Base-by-base conservation (phyloP, 2,329 filamentous ascomycete species). In the Scedosporium boydii region DNA sequence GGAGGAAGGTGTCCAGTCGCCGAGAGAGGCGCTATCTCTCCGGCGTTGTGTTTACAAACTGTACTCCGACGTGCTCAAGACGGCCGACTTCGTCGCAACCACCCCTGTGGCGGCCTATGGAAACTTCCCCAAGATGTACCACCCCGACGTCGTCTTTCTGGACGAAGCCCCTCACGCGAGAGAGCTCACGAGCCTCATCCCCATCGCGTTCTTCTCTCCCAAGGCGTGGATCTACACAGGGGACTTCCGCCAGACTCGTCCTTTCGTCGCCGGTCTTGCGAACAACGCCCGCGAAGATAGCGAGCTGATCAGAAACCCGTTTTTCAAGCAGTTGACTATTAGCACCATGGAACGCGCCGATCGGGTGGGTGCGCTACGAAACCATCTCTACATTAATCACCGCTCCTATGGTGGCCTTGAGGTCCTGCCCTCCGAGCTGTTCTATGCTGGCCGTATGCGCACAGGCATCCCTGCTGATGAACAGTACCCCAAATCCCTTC, bases 61-160 rank as follows among this genome's bases (percentile, higher is more conserved):
- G 0, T 81, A 81, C 62, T 67, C 69, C 1, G 70, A 72, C 1
- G 75, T 78, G 0, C 67, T 80, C 0, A 64, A 64, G 1, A 66
- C 72, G 2, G 72, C 76, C 0, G 78, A 80, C 57, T 80, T 80
- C 60, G 70, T 81, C 1, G 77, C 77, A 0, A 78, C 78, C 0
- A 80, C 78, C 1, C 78, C 78, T 0, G 78, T 79, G 0, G 76
- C 77, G 3, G 74, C 76, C 0, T 73, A 70, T 3, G 72, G 73
- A 0, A 66, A 68, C 0, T 77, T 80, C 41, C 66, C 71, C 0
- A 71, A 69, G 2, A 69, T 91, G 6, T 91, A 92, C 38, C 87
- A 89, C 66, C 90, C 91, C 0, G 89, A 95, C 67, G 87, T 96
- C 66, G 85, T 95, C 0, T 93, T 96, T 70, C 90, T 96, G 65